Evolutionary conservation across 163 green algal species (phyloP), one percentile per base, ranked within the genome.

Genomic region (Prototheca cutis): DNA sequence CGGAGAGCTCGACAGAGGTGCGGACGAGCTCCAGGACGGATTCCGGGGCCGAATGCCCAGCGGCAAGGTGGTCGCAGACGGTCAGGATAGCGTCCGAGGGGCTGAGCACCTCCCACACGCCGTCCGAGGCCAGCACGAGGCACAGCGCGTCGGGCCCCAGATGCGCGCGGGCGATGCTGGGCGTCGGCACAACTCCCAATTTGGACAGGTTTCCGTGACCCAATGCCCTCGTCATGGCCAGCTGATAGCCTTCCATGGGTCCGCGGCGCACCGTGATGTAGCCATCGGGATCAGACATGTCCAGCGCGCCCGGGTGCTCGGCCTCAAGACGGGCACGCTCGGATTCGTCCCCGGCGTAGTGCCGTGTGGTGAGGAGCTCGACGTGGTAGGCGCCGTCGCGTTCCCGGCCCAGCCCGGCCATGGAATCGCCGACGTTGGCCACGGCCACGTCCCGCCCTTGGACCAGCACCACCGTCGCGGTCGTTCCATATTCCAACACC

Each of bases 401-500:
- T 23, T 62, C 66, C 55, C 17, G 24, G 30, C 73, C 79, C 29
- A 86, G 48, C 48, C 79, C 68, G 6, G 75, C 76, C 15, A 51
- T 18, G 57, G 64, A 78, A 61, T 86, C 79, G 3, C 79, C 79
- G 29, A 78, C 79, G 48, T 82, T 68, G 15, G 59, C 79, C 13
- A 84, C 33, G 2, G 36, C 56, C 52, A 81, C 18, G 3, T 25
- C 24, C 23, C 32, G 48, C 1, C 32, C 29, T 31, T 74, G 53
- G 30, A 83, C 51, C n/a, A 81, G 30, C 13, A 65, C 80, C 28
- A 72, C 40, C 2, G 76, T 85, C 53, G 66, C 73, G 13, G 80
- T 85, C 21, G 70, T 80, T 52, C 81, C 81, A 49, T 77, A 88
- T 66, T 89, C 81, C 21, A 89, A 49, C 23, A 82, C 54, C 36